Conservation (phyloP, 2,329 filamentous ascomycete genomes). For the Myrmaecium sp. region DNA sequence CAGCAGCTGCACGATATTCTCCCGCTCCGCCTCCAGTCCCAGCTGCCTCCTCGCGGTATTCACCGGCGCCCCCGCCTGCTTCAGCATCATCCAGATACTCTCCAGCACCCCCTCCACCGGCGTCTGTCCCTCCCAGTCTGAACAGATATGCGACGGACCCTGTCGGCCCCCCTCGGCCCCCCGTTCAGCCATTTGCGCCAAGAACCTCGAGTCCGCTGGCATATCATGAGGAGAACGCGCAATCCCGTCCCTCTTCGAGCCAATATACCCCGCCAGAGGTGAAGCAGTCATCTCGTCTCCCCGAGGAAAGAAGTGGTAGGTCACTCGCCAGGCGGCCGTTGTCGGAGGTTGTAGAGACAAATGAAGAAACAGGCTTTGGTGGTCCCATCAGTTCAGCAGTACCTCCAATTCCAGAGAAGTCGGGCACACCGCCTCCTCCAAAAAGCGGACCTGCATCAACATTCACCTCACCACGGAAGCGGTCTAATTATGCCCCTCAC, state of each 20-base stretch:
- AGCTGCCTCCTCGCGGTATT: slow-evolving; percentile 21
- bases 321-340: too few species aligned
- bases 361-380: too few species aligned
- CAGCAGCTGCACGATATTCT: slow-evolving; percentile 25
- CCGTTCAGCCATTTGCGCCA: slow-evolving; percentile 39
- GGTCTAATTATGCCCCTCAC: slow-evolving; percentile 27
- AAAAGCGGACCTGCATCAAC: slow-evolving; percentile 16
- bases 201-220: slow-evolving; percentile 49
- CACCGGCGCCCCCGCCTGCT: slow-evolving; percentile 13
- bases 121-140: slow-evolving; percentile 16
- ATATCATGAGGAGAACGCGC: slow-evolving; percentile 22
- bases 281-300: too few species aligned
- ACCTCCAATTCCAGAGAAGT: slow-evolving; percentile 11
- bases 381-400: not conserved
- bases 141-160: slow-evolving; percentile 23
- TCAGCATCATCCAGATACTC: slow-evolving; percentile 39
- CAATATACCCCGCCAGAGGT: too few species aligned
- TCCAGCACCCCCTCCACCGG: slow-evolving; percentile 29
- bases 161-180: slow-evolving; percentile 15
- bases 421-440: slow-evolving; percentile 17
- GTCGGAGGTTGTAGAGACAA: too few species aligned
- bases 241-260: too few species aligned
- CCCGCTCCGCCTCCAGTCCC: slow-evolving; percentile 17
- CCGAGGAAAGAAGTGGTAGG: too few species aligned
- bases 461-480: slow-evolving; percentile 23